A percentile compares a stretch with the other conserved stretches of the same genome.
Evolutionary conservation across 2,329 filamentous ascomycete genomes (phyloP).

Genomic region (Hypoxylon sp.): DNA sequence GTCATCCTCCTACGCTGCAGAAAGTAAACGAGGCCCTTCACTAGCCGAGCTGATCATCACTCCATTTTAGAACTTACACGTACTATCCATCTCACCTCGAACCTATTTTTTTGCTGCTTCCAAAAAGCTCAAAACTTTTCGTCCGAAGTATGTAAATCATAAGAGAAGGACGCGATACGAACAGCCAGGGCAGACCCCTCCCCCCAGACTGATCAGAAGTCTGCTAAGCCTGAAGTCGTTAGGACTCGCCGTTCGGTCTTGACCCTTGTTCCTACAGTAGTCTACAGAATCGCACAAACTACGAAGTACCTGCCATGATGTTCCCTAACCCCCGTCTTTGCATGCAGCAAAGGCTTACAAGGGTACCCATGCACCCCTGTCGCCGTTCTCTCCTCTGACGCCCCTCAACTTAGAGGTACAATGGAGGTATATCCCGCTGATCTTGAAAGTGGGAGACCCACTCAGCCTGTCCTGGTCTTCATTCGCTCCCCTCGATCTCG

Average conservation of each 20-base stretch:
- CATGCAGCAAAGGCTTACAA: constrained; percentile 49
- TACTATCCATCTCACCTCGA: constrained; percentile 4
- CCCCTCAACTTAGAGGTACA: constrained; percentile 41
- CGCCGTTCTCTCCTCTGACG: constrained; percentile 48
- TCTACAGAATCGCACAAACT: constrained; percentile 41
- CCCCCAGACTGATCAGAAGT: constrained; percentile 34
- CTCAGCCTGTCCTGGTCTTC: constrained; percentile 36
- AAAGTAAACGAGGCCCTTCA: constrained; percentile 32
- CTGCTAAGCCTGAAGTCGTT: constrained; percentile 40
- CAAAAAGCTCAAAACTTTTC: not conserved
- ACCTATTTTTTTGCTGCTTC: not conserved
- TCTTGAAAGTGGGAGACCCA: constrained; percentile 48
- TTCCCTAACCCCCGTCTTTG: constrained; percentile 48
- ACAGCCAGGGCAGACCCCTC: constrained; percentile 14
- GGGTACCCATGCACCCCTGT: constrained; percentile 45
- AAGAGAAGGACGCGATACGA: constrained; percentile 16
- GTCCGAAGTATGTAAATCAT: not conserved
- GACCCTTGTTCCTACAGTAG: constrained; percentile 47
- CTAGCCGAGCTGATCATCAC: constrained; percentile 37
- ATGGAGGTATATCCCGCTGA: constrained; percentile 51
- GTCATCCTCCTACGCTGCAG: constrained; percentile 38
- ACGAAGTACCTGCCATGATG: constrained; percentile 50
- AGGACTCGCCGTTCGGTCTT: constrained; percentile 40
- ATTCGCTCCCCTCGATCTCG: constrained; percentile 52
- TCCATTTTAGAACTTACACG: constrained; percentile 20